Evolutionary conservation across 2,329 filamentous ascomycete genomes (phyloP).

Genomic region (Colletotrichum phormii): DNA sequence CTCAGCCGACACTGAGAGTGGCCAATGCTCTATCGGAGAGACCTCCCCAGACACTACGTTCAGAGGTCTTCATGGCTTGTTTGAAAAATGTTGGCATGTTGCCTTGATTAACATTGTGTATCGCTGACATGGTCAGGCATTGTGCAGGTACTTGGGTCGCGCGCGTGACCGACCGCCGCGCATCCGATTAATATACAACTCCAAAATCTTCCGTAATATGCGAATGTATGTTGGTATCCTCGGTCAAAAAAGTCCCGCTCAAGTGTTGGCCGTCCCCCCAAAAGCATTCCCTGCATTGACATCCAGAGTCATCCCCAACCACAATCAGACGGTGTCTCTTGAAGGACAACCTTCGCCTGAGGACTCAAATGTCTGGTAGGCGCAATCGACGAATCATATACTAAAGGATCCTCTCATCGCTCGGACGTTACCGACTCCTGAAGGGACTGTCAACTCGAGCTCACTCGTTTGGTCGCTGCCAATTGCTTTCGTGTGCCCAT

Average conservation of each 20-base stretch:
- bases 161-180: background rate
- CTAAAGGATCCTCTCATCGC: slow-evolving; percentile 34
- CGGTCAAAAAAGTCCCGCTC: background rate
- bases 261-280: background rate
- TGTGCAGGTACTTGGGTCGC: background rate
- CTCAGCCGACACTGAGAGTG: too few relatives aligned
- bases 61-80: background rate
- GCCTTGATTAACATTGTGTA: background rate
- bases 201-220: background rate
- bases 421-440: slow-evolving; percentile 13
- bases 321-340: background rate
- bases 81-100: background rate
- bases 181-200: background rate
- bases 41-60: background rate
- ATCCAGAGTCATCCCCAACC: background rate
- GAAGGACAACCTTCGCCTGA: background rate
- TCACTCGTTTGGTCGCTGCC: slow-evolving; percentile 35
- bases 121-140: background rate
- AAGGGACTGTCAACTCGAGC: slow-evolving; percentile 23
- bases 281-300: background rate
- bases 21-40: too few relatives aligned
- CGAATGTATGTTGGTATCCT: background rate
- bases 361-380: background rate
- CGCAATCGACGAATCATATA: background rate
- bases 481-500: slow-evolving; percentile 24